phyloP scores from a whole-genome alignment of 2,329 filamentous ascomycete species.

The Trichoderma afroharzianum region DNA sequence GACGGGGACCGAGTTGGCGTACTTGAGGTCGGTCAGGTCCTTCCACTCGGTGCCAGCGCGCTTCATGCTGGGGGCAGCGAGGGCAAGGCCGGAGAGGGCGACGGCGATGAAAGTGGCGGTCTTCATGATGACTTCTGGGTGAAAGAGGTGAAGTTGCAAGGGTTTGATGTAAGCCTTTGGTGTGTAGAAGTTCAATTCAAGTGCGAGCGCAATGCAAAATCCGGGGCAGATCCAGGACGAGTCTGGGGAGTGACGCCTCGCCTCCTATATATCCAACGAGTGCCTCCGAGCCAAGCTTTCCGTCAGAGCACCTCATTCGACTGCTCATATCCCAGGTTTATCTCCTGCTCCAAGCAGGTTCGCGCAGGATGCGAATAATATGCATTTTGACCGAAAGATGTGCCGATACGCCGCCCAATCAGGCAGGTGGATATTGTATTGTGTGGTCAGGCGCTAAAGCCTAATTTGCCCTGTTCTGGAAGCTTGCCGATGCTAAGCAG shows the following conservation, averaged over 20 bases:
- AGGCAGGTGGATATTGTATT: slow-evolving; percentile 8
- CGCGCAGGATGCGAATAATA: slow-evolving; percentile 15
- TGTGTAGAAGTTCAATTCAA: neutral
- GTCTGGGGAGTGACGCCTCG: neutral
- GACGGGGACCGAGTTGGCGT: slow-evolving; percentile 15
- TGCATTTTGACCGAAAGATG: slow-evolving; percentile 18
- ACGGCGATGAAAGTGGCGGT: slow-evolving; percentile 11
- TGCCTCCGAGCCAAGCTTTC: neutral
- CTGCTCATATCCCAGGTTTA: slow-evolving; percentile 12
- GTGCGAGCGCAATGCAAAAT: neutral
- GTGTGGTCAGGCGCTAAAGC: slow-evolving; percentile 7
- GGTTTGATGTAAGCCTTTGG: neutral
- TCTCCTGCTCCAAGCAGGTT: slow-evolving; percentile 16
- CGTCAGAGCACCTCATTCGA: slow-evolving; percentile 3
- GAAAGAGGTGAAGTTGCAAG: neutral
- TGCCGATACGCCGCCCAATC: slow-evolving; percentile 10
- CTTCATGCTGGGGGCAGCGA: slow-evolving; percentile 9
- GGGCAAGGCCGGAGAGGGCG: slow-evolving; percentile 16
- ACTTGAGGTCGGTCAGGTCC: slow-evolving; percentile 8
- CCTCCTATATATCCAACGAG: slow-evolving; percentile 5
- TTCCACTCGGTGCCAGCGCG: neutral
- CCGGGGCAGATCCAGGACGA: neutral
- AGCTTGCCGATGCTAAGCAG: neutral
- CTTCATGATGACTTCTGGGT: slow-evolving; percentile 11
- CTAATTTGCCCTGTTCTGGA: neutral